Base-by-base conservation (phyloP, 75 land plant genomes). In the Gnetum montanum region DNA sequence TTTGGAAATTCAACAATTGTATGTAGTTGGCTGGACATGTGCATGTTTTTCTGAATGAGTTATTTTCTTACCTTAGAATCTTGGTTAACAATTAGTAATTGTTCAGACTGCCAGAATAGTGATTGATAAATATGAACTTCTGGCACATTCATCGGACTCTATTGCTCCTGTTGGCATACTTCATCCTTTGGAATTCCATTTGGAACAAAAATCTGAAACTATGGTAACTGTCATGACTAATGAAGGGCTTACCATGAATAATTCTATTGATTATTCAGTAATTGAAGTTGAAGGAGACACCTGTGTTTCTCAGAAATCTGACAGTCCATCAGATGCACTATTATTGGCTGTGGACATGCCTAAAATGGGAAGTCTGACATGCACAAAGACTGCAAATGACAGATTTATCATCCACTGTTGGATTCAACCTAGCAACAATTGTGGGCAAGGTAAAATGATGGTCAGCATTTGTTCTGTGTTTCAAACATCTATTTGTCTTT, bases 101-200 rank as follows among this genome's bases (percentile, higher is more conserved):
- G 18, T 70, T 5, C 80, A 94, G 98, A 74, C 76, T 71, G 84
- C 84, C 29, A 63, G 74, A 60, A 85, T 94, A 52, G 29, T 74
- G 44, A 70, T 94, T 41, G 87, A 89, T 59, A 73, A 82, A 10
- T 94, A 63, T 55, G 58, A 80, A 52, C 64, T 83, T 49, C 57
- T 79, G 0, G 72, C 82, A 20, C 86, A 85, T 50, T 89, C 98
- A 26, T 29, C 80, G 19, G 87, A 89, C 67, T 54, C 65, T 57
- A 82, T 94, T 67, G 96, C 90, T 29, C 85, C 95, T 18, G 98
- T 89, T 45, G 98, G 90, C 30, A 61, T 89, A 31, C 84, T 94
- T 48, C 98, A 89, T 78, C 98, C 98, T 7, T 41, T 67, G 18
- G 68, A 47, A 41, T 94, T 89, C 59, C 90, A 89, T 72, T 53